These are phyloP conservation scores for Diplocarpon mali DNA, from an alignment of 2,329 filamentous ascomycete species.

Conservation along the genomic window DNA sequence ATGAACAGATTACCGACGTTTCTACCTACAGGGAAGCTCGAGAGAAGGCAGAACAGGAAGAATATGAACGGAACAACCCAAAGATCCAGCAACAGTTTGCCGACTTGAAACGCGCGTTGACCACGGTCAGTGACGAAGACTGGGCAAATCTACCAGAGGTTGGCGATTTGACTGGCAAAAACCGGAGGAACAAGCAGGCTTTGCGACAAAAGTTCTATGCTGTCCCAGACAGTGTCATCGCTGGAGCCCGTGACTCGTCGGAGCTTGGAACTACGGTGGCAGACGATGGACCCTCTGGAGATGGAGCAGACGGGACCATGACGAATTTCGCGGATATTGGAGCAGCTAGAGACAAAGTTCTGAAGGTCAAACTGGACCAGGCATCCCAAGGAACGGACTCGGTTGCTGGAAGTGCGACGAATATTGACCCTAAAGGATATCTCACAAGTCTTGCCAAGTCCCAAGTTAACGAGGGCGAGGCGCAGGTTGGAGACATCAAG, in stretches of 20 bases:
- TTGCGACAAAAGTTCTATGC: slow-evolving; percentile 83
- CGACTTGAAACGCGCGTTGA: slow-evolving; percentile 83
- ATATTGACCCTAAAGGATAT: slow-evolving; percentile 90
- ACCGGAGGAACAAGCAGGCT: slow-evolving; percentile 74
- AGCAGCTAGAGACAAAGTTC: slow-evolving; percentile 87
- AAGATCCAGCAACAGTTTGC: slow-evolving; percentile 98
- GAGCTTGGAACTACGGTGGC: slow-evolving; percentile 84
- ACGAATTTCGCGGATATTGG: slow-evolving; percentile 98
- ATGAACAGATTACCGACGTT: slow-evolving; percentile 71
- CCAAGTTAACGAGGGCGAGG: slow-evolving; percentile 66
- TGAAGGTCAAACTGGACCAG: slow-evolving; percentile 88
- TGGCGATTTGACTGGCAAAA: slow-evolving; percentile 91
- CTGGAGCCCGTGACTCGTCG: slow-evolving; percentile 67
- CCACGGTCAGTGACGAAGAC: slow-evolving; percentile 84
- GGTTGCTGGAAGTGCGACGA: slow-evolving; percentile 70
- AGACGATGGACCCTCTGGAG: slow-evolving; percentile 53
- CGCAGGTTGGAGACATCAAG: slow-evolving; percentile 89
- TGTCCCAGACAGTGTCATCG: slow-evolving; percentile 90
- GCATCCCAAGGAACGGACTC: slow-evolving; percentile 65
- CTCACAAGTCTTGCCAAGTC: slow-evolving; percentile 82
- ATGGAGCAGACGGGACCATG: slow-evolving; percentile 69
- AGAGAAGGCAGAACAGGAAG: slow-evolving; percentile 80
- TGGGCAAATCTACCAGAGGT: slow-evolving; percentile 95
- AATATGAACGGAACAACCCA: slow-evolving; percentile 94
- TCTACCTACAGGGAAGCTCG: slow-evolving; percentile 74